Conservation (phyloP, 352 stramenopile species). For the Globisporangium irregulare region DNA sequence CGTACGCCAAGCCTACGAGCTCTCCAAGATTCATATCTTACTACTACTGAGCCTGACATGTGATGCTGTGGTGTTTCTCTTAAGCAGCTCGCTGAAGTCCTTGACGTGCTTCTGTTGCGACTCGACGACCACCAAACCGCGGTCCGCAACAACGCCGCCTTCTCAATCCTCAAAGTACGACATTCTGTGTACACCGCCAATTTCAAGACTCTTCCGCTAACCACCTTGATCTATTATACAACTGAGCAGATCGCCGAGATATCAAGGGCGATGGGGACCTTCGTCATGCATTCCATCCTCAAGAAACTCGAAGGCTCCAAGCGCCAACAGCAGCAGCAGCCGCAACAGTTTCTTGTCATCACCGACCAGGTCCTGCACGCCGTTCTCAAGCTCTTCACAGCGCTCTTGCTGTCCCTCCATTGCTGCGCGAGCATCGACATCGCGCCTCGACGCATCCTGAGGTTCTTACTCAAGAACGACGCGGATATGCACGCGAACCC, state of each 20-base stretch:
- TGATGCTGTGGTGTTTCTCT: not conserved
- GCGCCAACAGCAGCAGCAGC: not conserved
- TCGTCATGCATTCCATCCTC: constrained; percentile 40
- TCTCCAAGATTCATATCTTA: not conserved
- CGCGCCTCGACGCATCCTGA: constrained; percentile 35
- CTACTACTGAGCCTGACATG: not conserved
- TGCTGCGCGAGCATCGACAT: constrained; percentile 51
- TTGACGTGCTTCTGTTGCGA: constrained; percentile 14
- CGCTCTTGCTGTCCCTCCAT: constrained; percentile 37
- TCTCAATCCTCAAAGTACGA: constrained; percentile 25
- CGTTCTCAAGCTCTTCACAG: constrained; percentile 39
- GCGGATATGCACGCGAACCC: constrained; percentile 35
- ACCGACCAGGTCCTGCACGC: constrained; percentile 32
- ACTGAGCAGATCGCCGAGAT: constrained; percentile 27
- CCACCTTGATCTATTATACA: not conserved
- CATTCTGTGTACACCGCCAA: not conserved
- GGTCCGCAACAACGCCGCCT: constrained; percentile 33
- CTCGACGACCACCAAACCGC: constrained; percentile 23
- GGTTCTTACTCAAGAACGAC: constrained; percentile 27
- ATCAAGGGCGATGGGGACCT: constrained; percentile 29
- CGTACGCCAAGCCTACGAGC: not conserved
- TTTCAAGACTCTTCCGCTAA: constrained; percentile 10
- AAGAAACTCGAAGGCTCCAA: constrained; percentile 21
- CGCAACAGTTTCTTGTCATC: constrained; percentile 1
- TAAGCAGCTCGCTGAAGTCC: constrained; percentile 15